Conservation (phyloP, 2,329 filamentous ascomycete genomes). For the Colletotrichum lindemuthianum region DNA sequence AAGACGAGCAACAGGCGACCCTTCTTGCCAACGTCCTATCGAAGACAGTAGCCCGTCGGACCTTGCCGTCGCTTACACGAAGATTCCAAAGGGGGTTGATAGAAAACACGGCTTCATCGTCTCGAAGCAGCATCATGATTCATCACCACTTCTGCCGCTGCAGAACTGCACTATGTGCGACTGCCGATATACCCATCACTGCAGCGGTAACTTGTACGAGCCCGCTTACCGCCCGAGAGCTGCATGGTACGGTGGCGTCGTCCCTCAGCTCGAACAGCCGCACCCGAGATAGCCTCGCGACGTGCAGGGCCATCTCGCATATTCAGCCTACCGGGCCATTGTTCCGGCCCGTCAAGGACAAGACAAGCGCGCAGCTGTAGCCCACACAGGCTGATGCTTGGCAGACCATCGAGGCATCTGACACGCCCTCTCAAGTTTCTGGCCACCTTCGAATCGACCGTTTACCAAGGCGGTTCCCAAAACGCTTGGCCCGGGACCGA, state of each 20-base stretch:
- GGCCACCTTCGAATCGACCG: constrained; percentile 3
- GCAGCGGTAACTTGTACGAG: constrained; percentile 16
- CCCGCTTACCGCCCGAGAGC: constrained; percentile 29
- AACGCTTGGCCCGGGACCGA: constrained; percentile 19
- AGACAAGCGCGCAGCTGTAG: background rate
- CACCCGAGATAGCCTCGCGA: constrained; percentile 7
- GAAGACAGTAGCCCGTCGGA: background rate
- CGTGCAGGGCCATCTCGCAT: constrained; percentile 21
- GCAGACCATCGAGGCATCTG: constrained; percentile 1
- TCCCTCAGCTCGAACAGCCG: background rate
- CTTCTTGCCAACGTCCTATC: background rate
- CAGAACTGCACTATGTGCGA: background rate
- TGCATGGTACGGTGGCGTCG: constrained; percentile 25
- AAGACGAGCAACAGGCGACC: background rate
- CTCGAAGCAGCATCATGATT: constrained; percentile 4
- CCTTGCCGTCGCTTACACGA: background rate
- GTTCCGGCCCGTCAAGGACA: constrained; percentile 2
- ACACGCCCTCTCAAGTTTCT: background rate
- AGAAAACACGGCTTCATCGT: background rate
- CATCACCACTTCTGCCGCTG: background rate
- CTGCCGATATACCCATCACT: constrained; percentile 23
- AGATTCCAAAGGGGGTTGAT: background rate
- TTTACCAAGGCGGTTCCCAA: constrained; percentile 14
- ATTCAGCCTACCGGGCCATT: constrained; percentile 2
- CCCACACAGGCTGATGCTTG: constrained; percentile 2